Evolutionary conservation across 441 rosid species (phyloP).

Genomic region (Aquilaria agallochum): DNA sequence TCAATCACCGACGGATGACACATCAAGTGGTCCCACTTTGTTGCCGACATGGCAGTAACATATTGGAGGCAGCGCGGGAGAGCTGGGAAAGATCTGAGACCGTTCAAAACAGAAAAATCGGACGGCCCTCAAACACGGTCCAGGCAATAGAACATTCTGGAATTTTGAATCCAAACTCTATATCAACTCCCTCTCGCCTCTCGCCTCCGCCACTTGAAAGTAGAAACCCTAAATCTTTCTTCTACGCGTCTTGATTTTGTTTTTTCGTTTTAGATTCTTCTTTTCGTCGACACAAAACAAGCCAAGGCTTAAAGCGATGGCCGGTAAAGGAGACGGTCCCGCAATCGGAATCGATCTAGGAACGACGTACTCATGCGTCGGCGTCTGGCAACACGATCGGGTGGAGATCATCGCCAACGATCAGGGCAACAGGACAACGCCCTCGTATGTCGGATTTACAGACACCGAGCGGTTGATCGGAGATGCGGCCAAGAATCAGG

Average conservation of each 20-base stretch:
- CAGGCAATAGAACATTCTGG: constrained; percentile 34
- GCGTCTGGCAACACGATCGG: constrained; percentile 61
- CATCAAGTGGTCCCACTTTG: no score
- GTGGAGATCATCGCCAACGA: constrained; percentile 57
- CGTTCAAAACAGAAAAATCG: constrained; percentile 21
- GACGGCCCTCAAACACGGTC: constrained; percentile 16
- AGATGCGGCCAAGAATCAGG: constrained; percentile 64
- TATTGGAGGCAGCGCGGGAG: background rate
- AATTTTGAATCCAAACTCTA: constrained; percentile 18
- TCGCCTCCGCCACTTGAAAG: background rate
- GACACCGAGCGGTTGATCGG: constrained; percentile 54
- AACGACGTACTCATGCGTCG: constrained; percentile 51
- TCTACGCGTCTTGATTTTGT: background rate
- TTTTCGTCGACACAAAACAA: constrained; percentile 6
- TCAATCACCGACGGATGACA: no score
- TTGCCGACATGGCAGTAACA: no score
- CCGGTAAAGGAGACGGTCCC: constrained; percentile 61
- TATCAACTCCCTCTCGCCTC: constrained; percentile 11
- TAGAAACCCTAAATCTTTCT: constrained; percentile 22
- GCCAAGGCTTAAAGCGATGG: constrained; percentile 19
- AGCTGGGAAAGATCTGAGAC: constrained; percentile 16
- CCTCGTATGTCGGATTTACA: constrained; percentile 46
- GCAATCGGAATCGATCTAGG: constrained; percentile 63
- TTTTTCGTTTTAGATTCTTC: background rate
- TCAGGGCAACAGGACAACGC: constrained; percentile 57